Conservation (phyloP, 2,329 filamentous ascomycete genomes). For the Aspergillus sp. region DNA sequence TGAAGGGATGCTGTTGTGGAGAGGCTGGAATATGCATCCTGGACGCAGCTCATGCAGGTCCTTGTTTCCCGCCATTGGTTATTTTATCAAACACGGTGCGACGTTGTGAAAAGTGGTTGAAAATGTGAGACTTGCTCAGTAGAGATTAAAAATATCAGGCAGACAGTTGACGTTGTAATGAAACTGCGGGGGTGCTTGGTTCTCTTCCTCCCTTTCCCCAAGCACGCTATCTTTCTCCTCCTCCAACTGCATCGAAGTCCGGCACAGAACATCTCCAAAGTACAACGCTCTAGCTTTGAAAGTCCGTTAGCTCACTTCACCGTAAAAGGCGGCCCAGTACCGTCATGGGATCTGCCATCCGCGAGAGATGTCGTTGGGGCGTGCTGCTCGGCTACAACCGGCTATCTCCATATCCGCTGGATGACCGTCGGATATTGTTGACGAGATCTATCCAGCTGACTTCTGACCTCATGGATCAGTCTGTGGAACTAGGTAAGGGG, state of each 20-base stretch:
- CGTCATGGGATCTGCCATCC: not conserved
- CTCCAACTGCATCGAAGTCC: constrained; percentile 3
- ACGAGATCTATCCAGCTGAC: constrained; percentile 8
- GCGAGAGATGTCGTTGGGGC: not conserved
- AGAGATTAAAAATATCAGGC: not conserved
- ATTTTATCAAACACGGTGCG: not conserved
- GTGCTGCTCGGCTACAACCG: constrained; percentile 6
- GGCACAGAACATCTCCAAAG: not conserved
- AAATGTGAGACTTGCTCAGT: not conserved
- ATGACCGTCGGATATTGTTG: constrained; percentile 6
- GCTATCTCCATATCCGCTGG: not conserved
- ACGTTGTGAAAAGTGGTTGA: not conserved
- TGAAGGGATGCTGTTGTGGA: constrained; percentile 43
- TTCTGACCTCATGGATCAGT: constrained; percentile 5
- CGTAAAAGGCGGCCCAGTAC: not conserved
- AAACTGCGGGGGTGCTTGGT: not conserved
- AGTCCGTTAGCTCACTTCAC: not conserved
- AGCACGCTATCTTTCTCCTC: not conserved
- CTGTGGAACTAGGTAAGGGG: not conserved
- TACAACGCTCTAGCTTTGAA: not conserved
- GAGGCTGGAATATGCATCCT: constrained; percentile 31
- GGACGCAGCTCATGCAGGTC: constrained; percentile 28
- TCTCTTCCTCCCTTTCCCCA: not conserved
- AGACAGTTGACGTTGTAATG: not conserved
- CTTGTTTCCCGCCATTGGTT: constrained; percentile 16